These are phyloP conservation scores for Solanum chacoense DNA, from an alignment of 305 asterid species.

Conservation along the genomic window DNA sequence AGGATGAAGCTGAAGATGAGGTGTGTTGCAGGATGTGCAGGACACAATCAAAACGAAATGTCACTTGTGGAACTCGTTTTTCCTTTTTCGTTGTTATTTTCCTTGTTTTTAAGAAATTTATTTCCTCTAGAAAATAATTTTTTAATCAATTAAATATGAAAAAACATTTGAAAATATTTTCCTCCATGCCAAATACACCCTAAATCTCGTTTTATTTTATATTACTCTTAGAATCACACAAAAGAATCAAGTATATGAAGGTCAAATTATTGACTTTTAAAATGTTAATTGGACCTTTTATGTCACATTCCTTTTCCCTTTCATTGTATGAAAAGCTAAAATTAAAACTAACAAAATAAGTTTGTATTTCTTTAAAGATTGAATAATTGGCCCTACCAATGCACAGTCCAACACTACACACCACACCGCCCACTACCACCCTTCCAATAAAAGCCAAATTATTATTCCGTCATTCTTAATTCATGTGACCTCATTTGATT, in stretches of 20 bases:
- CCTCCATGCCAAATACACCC: background rate
- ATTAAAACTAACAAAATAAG: background rate
- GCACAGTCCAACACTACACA: background rate
- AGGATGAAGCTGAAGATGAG: too few species aligned
- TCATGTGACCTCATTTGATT: background rate
- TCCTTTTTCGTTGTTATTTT: background rate
- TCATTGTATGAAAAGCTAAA: background rate
- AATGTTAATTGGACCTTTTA: background rate
- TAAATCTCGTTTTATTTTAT: too few species aligned
- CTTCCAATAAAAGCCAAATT: background rate
- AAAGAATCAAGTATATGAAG: background rate
- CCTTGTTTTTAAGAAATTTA: background rate
- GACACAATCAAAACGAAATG: background rate
- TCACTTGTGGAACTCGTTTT: background rate
- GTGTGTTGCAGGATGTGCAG: background rate
- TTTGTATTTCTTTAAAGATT: background rate
- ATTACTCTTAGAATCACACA: background rate
- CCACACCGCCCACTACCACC: background rate
- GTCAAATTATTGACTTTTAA: background rate
- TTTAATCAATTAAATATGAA: too few species aligned
- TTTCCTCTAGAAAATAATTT: too few species aligned
- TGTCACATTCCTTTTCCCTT: background rate
- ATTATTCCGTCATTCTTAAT: background rate
- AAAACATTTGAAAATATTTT: background rate
- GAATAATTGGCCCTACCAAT: background rate